phyloP scores from a whole-genome alignment of 2,329 filamentous ascomycete genomes.

The Sporothrix brunneoviolacea region DNA sequence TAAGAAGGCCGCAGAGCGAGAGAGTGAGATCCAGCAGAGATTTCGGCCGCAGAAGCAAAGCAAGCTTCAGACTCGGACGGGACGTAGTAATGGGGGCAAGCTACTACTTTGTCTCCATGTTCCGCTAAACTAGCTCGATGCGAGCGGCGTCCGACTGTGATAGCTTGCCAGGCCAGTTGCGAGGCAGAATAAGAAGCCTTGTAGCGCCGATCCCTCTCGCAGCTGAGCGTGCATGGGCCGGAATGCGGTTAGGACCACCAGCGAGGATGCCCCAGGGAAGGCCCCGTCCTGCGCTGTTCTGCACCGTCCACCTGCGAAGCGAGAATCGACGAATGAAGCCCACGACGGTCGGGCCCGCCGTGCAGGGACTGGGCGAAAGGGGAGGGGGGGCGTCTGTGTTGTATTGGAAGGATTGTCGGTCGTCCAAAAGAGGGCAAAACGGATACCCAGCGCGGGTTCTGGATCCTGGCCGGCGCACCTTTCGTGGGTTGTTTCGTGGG shows the following conservation, averaged over 20 bases:
- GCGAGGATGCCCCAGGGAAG: no score
- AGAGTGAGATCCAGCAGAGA: neutral
- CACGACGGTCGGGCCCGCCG: neutral
- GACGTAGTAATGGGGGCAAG: neutral
- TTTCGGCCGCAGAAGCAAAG: neutral
- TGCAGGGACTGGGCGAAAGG: neutral
- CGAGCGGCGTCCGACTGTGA: neutral
- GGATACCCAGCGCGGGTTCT: no score
- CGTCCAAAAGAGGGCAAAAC: neutral
- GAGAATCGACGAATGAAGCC: neutral
- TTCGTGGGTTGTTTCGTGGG: neutral
- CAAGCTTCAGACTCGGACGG: neutral
- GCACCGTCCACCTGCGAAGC: no score
- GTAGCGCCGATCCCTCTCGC: no score
- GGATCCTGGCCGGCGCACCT: no score
- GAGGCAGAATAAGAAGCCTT: neutral
- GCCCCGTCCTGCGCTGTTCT: no score
- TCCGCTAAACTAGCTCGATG: constrained; percentile 2
- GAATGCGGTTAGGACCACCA: no score
- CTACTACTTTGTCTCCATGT: constrained; percentile 2
- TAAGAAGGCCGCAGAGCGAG: neutral
- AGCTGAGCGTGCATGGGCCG: no score
- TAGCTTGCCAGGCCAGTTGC: neutral
- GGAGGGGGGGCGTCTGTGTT: neutral
- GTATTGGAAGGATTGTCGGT: neutral